A percentile compares a stretch with the other conserved stretches of the same genome.
These are phyloP conservation scores for Saccharum spontaneum DNA, from an alignment of 176 grass and related monocot genomes.

Conservation along the genomic window DNA sequence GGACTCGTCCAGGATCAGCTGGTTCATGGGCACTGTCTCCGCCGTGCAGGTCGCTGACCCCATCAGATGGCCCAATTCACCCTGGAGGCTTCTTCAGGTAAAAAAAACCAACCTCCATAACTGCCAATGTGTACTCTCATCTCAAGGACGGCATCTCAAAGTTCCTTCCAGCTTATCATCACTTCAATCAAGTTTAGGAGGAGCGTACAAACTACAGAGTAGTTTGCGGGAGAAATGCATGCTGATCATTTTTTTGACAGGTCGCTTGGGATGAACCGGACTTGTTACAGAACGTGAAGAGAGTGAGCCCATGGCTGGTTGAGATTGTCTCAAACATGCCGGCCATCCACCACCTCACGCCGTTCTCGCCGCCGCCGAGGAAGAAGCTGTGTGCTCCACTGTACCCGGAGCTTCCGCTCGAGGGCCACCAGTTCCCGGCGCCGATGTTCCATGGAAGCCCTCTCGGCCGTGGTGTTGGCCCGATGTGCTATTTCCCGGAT, in stretches of 20 bases:
- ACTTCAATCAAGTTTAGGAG: background rate
- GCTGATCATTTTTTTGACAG: slow-evolving; percentile 43
- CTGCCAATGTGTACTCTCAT: slow-evolving; percentile 1
- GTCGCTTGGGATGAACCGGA: slow-evolving; percentile 97
- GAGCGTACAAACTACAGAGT: background rate
- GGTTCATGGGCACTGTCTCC: slow-evolving; percentile 93
- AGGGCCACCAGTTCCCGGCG: slow-evolving; percentile 46
- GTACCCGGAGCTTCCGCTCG: slow-evolving; percentile 54
- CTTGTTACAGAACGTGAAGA: slow-evolving; percentile 94
- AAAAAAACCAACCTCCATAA: background rate
- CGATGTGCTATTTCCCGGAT: slow-evolving; percentile 72
- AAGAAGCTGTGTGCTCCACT: slow-evolving; percentile 76
- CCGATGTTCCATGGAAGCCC: slow-evolving; percentile 63
- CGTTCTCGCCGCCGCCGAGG: slow-evolving; percentile 86
- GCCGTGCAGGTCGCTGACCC: slow-evolving; percentile 81
- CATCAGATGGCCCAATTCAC: slow-evolving; percentile 79
- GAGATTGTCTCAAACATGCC: slow-evolving; percentile 88
- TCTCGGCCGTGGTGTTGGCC: slow-evolving; percentile 40
- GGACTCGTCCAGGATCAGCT: slow-evolving; percentile 91
- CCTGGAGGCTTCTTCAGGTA: slow-evolving; percentile 96
- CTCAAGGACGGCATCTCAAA: slow-evolving; percentile 29
- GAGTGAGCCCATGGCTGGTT: slow-evolving; percentile 90
- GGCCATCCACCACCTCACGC: slow-evolving; percentile 62
- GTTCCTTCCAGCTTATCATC: background rate
- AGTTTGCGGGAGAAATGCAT: background rate